Evolutionary conservation across 1,284 basidiomycete genomes (phyloP), one percentile per base, ranked within the genome.

Genomic region (Stygiomarasmius scandens): DNA sequence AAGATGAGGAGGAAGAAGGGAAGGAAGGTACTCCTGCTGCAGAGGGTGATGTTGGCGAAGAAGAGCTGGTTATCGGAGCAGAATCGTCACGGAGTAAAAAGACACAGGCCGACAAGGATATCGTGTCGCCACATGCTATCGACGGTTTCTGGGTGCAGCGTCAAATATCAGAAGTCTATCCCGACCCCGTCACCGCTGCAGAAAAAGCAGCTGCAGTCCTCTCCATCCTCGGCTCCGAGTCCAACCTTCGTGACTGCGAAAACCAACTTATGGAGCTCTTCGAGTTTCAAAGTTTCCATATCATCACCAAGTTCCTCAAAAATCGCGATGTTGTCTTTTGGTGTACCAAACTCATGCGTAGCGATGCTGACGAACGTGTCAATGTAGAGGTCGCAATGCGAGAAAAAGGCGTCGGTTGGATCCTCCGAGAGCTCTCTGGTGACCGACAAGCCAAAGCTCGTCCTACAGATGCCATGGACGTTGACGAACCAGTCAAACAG

Each of bases 121-220:
- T 89, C 55, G 86, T 99, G 46, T 89, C 93, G 0, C 95, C 95
- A 0, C 94, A 96, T 65, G 84, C 92, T 49, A 89, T 99, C 65
- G 96, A 99, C 71, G 96, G 89, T 32, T 99, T 98, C 84, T 99
- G 96, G 95, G 92, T 99, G 0, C 97, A 99, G 70, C 89, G 96
- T 3, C 91, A 96, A 59, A 88, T 99, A 58, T 87, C 92, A 0
- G 87, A 92, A 67, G 83, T 94, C 34, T 98, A 98, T 69, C 84
- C 95, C 2, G 97, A 99, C 71, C 94, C 95, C 1, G 90, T 96
- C 65, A 96, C 96, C 29, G 92, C 95, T 1, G 90, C 94, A 59
- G 92, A 95, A 72, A 96, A 99, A 70, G 93, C 97, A 0, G 77
- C 89, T 1, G 79, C 88, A 11, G 94, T 96, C 0, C 87, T 99